These are phyloP conservation scores for Geotrichum siamense DNA, from an alignment of 1,139 yeast genomes.

Conservation along the genomic window DNA sequence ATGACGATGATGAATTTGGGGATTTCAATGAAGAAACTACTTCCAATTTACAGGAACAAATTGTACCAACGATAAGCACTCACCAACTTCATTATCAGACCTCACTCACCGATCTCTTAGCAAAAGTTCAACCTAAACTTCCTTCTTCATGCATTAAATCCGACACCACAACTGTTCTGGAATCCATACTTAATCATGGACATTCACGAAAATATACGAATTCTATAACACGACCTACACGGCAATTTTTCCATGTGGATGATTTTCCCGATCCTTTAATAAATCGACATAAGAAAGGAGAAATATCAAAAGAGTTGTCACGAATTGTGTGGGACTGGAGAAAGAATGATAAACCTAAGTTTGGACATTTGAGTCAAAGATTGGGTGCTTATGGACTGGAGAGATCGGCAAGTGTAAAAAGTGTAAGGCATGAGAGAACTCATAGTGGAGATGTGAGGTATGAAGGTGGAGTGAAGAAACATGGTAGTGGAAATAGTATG, in stretches of 20 bases:
- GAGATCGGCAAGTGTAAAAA: neutral
- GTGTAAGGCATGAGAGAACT: too few species aligned
- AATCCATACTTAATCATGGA: constrained; percentile 6
- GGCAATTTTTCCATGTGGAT: constrained; percentile 26
- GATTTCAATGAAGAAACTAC: constrained; percentile 18
- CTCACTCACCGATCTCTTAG: neutral
- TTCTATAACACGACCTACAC: constrained; percentile 27
- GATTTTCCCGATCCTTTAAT: constrained; percentile 24
- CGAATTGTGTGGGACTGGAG: constrained; percentile 22
- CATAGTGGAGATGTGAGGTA: too few species aligned
- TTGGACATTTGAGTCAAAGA: constrained; percentile 14
- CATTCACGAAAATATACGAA: constrained; percentile 26
- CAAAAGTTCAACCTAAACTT: constrained; percentile 10
- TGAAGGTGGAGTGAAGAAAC: neutral
- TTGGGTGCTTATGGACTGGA: neutral
- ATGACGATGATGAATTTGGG: constrained; percentile 20
- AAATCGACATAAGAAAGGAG: constrained; percentile 17
- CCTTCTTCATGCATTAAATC: constrained; percentile 6
- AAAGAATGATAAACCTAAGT: constrained; percentile 15
- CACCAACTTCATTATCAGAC: constrained; percentile 4
- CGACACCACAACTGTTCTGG: constrained; percentile 3
- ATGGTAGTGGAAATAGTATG: neutral
- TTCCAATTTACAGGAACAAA: too few species aligned
- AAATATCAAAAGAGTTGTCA: constrained; percentile 21
- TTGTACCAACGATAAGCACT: constrained; percentile 2